phyloP scores from a whole-genome alignment of 139 green algal genomes.

The Chloropicon primus region DNA sequence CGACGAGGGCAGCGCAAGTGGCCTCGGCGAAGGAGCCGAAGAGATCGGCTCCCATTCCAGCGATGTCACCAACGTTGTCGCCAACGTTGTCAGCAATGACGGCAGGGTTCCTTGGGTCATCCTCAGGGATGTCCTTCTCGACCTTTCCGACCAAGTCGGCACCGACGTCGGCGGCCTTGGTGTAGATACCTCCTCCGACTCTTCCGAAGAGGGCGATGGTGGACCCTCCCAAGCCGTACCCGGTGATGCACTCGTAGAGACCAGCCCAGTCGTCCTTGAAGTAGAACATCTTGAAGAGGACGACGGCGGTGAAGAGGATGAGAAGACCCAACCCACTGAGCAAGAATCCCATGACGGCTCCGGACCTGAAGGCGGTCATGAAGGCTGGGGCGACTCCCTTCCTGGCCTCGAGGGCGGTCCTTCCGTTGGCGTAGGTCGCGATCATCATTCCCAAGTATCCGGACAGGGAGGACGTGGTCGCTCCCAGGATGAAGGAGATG shows the following conservation, averaged over 20 bases:
- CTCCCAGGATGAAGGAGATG: constrained; percentile 83
- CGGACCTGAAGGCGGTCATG: constrained; percentile 89
- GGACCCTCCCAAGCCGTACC: constrained; percentile 91
- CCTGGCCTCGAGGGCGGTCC: constrained; percentile 82
- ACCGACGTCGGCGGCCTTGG: constrained; percentile 94
- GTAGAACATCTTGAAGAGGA: constrained; percentile 45
- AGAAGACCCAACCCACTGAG: constrained; percentile 78
- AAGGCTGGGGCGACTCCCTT: constrained; percentile 90
- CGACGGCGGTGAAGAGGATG: constrained; percentile 25
- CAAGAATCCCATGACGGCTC: constrained; percentile 96
- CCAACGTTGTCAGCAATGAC: constrained; percentile 98
- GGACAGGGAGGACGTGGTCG: constrained; percentile 73
- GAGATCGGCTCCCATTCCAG: constrained; percentile 94
- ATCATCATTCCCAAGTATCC: constrained; percentile 89
- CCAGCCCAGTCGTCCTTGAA: constrained; percentile 73
- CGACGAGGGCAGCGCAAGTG: constrained; percentile 87
- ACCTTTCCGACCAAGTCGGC: constrained; percentile 97
- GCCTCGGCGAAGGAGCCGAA: constrained; percentile 95
- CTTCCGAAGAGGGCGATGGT: constrained; percentile 92
- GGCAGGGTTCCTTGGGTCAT: constrained; percentile 96
- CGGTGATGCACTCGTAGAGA: constrained; percentile 91
- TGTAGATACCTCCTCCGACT: constrained; percentile 94
- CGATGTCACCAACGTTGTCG: constrained; percentile 98
- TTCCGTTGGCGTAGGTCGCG: constrained; percentile 91
- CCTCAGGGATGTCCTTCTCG: constrained; percentile 96